A percentile compares a stretch with the other conserved stretches of the same genome.
phyloP scores from a whole-genome alignment of 495 filamentous ascomycete species.

The Penicillium argentinense region DNA sequence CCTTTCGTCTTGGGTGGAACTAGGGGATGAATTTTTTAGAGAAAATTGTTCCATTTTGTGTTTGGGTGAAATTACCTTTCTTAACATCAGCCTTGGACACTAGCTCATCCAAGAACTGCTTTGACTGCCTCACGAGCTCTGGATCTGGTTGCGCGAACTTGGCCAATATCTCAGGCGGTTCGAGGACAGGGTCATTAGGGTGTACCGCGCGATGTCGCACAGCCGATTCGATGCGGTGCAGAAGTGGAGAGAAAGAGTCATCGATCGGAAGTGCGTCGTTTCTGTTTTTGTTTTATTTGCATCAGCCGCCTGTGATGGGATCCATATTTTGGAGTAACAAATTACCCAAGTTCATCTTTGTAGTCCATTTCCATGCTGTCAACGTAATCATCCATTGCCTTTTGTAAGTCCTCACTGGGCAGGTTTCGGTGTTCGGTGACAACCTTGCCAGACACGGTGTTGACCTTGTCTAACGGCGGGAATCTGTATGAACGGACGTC shows the following conservation, averaged over 20 bases:
- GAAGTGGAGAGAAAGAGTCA: slow-evolving; percentile 84
- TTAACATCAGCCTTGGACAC: slow-evolving; percentile 77
- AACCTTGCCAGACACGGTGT: slow-evolving; percentile 84
- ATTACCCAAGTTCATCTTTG: slow-evolving; percentile 71
- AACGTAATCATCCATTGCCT: slow-evolving; percentile 87
- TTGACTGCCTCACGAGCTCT: slow-evolving; percentile 56
- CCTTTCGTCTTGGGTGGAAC: slow-evolving; percentile 84
- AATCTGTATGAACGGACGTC: slow-evolving; percentile 88
- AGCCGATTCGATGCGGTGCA: slow-evolving; percentile 86
- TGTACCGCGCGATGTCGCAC: slow-evolving; percentile 79
- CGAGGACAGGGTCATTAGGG: slow-evolving; percentile 65
- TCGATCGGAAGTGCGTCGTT: slow-evolving; percentile 76
- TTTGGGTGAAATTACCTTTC: slow-evolving; percentile 57
- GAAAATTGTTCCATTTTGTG: not conserved
- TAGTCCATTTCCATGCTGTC: slow-evolving; percentile 86
- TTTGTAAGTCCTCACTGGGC: slow-evolving; percentile 67
- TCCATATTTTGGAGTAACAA: not conserved
- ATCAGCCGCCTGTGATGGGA: not conserved
- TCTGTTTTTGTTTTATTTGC: slow-evolving; percentile 54
- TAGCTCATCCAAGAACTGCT: slow-evolving; percentile 59
- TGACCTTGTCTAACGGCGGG: slow-evolving; percentile 81
- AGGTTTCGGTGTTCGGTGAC: slow-evolving; percentile 85
- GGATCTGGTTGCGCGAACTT: slow-evolving; percentile 74
- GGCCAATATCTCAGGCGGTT: slow-evolving; percentile 64
- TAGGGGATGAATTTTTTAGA: slow-evolving; percentile 25